phyloP scores from a whole-genome alignment of 495 filamentous ascomycete genomes.

The Trichoderma asperelloides region DNA sequence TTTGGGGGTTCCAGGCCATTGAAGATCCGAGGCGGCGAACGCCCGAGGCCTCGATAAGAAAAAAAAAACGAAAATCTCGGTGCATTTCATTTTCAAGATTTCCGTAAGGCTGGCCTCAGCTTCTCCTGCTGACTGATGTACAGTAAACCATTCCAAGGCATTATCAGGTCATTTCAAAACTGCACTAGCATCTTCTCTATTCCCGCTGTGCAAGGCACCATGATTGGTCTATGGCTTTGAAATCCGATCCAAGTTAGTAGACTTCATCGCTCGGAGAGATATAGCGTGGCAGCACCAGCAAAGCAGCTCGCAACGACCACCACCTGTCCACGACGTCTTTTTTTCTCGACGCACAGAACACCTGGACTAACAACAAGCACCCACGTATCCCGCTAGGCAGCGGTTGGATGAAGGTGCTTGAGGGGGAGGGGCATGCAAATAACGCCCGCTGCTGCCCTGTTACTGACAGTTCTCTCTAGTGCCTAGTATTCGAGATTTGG shows the following conservation, averaged over 20 bases:
- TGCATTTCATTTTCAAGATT: too few relatives aligned
- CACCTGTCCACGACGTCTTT: background rate
- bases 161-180: background rate
- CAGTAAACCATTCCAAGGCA: background rate
- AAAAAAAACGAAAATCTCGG: too few relatives aligned
- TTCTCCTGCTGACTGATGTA: too few relatives aligned
- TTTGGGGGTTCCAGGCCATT: background rate
- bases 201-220: background rate
- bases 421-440: background rate
- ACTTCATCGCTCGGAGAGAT: too few relatives aligned
- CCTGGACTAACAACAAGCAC: conserved; percentile 1
- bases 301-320: background rate
- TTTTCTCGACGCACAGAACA: background rate
- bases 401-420: background rate
- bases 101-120: too few relatives aligned
- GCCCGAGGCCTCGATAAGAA: too few relatives aligned
- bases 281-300: background rate
- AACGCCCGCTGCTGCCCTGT: background rate
- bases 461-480: too few relatives aligned
- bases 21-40: too few relatives aligned
- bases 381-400: conserved; percentile 4
- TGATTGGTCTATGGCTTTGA: too few relatives aligned
- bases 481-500: too few relatives aligned
- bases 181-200: background rate
- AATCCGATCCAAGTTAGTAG: too few relatives aligned